A percentile compares a stretch with the other conserved stretches of the same genome.
Conservation (phyloP, 2,329 filamentous ascomycete genomes). For the Colletotrichum brevisporum region DNA sequence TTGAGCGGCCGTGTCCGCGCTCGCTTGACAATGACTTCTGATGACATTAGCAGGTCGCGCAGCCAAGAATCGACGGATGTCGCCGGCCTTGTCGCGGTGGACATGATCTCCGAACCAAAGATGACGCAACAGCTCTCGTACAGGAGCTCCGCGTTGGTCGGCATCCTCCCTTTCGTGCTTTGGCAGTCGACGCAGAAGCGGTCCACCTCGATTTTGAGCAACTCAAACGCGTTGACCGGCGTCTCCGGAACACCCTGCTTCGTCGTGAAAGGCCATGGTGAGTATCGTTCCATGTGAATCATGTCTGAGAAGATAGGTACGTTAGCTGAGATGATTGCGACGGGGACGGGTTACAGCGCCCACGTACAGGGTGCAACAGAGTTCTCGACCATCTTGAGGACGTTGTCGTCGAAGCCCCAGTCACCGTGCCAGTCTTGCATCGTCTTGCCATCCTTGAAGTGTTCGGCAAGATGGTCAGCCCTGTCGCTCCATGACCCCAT, state of each 20-base stretch:
- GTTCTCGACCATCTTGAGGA: constrained; percentile 55
- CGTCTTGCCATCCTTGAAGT: constrained; percentile 54
- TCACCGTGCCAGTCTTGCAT: constrained; percentile 59
- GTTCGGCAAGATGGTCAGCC: constrained; percentile 55
- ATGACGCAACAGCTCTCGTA: constrained; percentile 40
- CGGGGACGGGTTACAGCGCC: fast-evolving
- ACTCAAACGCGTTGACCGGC: constrained; percentile 32
- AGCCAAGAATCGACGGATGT: constrained; percentile 45
- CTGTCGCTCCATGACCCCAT: constrained; percentile 52
- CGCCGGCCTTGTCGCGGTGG: constrained; percentile 33
- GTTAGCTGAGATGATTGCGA: not conserved
- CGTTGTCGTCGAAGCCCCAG: constrained; percentile 54
- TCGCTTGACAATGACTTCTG: constrained; percentile 33
- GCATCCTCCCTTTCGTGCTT: constrained; percentile 2
- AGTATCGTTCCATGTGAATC: constrained; percentile 55
- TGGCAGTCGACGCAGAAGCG: constrained; percentile 26
- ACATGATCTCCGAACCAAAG: constrained; percentile 42
- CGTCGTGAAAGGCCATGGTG: constrained; percentile 49
- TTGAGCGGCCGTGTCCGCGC: constrained; percentile 40
- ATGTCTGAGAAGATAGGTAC: constrained; percentile 45
- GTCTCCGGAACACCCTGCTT: constrained; percentile 40
- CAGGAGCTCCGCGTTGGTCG: constrained; percentile 27
- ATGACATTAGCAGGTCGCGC: constrained; percentile 44
- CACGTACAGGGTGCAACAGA: constrained; percentile 53
- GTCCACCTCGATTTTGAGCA: constrained; percentile 34